Evolutionary conservation across 176 grass and related monocot species (phyloP), one percentile per base, ranked within the genome.

Genomic region (Calamus simplicifolius): DNA sequence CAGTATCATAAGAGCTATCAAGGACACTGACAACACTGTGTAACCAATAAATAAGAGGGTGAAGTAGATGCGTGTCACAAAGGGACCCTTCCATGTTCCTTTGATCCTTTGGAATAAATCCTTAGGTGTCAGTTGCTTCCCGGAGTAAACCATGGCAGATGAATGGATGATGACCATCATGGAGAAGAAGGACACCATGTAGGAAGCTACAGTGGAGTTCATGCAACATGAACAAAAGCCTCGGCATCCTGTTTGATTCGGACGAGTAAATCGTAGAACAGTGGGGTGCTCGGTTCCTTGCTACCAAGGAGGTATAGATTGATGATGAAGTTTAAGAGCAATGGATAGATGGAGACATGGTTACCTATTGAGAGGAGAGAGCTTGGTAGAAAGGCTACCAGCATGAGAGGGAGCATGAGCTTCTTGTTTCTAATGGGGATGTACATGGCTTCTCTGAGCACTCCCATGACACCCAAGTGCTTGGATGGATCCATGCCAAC

Each of bases 381-480:
- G 35, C 35, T 43, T 43, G 35, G 35, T 12, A 43, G 53, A 38
- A 74, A 17, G 7, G 64, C 63, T 3, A 80, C 25, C 0, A 73
- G n/a, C 35, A 80, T 58, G 38, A 54, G 54, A 3, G 70, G 64
- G 28, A 73, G 50, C 77, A 73, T 80, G 35, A 69, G 58, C 64
- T 69, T 74, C 77, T 17, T 69, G 58, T 51, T 74, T 43, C 52
- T 69, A 16, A 14, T 31, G 51, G 70, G 51, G 18, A 80, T 51
- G 64, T 25, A 62, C 25, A 63, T 1, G 57, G 70, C 77, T 18
- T 80, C 63, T 18, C 43, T 73, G 15, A 80, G 57, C 18, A 80
- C 66, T 30, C 30, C 70, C 4, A 28, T 51, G 48, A 48, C 57
- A 18, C 63, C 64, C 3, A 57, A 27, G 6, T 18, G 51, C 51